These are phyloP conservation scores for Rosa rugosa DNA, from an alignment of 306 rosid genomes.

Conservation along the genomic window DNA sequence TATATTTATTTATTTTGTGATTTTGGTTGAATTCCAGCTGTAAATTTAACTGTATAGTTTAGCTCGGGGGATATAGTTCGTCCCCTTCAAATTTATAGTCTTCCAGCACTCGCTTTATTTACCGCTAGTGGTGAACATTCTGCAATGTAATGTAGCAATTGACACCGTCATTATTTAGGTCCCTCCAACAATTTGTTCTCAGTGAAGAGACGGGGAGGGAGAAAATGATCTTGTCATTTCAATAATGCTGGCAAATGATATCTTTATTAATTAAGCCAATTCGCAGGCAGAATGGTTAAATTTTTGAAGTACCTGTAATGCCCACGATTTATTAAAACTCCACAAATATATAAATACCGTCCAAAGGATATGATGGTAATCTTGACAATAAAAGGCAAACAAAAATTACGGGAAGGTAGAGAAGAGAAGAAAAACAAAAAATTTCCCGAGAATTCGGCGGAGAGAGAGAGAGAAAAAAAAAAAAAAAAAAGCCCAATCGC, in stretches of 20 bases:
- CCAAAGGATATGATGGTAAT: no score
- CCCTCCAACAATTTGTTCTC: not conserved
- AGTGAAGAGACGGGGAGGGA: not conserved
- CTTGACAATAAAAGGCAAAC: no score
- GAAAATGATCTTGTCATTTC: not conserved
- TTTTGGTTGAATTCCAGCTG: constrained; percentile 19
- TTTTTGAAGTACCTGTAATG: no score
- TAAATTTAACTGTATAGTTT: constrained; percentile 44
- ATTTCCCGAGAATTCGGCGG: no score
- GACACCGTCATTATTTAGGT: not conserved
- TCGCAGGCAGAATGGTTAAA: no score
- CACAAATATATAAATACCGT: no score
- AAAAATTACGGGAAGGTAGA: no score
- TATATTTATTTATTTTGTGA: not conserved
- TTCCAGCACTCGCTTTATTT: not conserved
- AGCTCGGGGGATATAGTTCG: constrained; percentile 36
- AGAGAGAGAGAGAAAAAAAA: no score
- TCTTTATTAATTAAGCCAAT: no score
- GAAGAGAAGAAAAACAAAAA: no score
- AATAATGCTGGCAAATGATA: not conserved
- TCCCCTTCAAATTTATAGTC: not conserved
- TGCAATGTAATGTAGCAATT: not conserved
- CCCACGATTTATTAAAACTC: no score
- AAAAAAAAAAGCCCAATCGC: no score
- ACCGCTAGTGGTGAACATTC: not conserved